Evolutionary conservation across 805 yeast species (phyloP).

Genomic region (Candida ulmi): DNA sequence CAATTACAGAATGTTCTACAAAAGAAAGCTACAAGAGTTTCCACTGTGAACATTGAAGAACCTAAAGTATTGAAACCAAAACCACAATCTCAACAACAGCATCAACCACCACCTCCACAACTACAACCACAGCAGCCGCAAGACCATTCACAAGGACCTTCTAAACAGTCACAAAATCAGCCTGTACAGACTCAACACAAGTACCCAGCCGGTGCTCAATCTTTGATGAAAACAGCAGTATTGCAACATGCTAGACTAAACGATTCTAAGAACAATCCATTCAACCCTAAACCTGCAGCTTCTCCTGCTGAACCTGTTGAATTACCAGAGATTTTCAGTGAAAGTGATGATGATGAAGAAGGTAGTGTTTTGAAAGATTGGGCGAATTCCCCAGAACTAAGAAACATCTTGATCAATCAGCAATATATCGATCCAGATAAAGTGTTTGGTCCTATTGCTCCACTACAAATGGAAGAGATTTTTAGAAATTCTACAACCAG

Average conservation of each 20-base stretch:
- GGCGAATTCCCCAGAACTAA: slow-evolving; percentile 58
- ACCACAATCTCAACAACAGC: neutral
- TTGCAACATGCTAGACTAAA: slow-evolving; percentile 26
- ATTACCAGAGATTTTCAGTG: slow-evolving; percentile 38
- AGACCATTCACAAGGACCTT: too few species aligned
- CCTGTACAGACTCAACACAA: slow-evolving; percentile 4
- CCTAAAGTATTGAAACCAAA: slow-evolving; percentile 2
- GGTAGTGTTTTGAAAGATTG: slow-evolving; percentile 47
- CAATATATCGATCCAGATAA: slow-evolving; percentile 58
- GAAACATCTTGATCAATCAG: slow-evolving; percentile 36
- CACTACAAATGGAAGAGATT: slow-evolving; percentile 62
- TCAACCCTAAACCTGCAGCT: slow-evolving; percentile 14
- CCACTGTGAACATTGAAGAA: slow-evolving; percentile 9
- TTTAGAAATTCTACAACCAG: slow-evolving; percentile 40
- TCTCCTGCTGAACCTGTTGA: slow-evolving; percentile 19
- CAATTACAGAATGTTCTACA: slow-evolving; percentile 15
- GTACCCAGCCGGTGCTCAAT: slow-evolving; percentile 13
- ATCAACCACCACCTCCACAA: neutral
- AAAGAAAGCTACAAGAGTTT: slow-evolving; percentile 22
- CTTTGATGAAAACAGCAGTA: slow-evolving; percentile 29
- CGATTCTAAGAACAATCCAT: slow-evolving; percentile 11
- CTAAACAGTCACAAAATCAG: too few species aligned
- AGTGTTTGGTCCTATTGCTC: slow-evolving; percentile 73
- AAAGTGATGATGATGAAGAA: slow-evolving; percentile 50
- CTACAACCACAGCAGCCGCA: neutral